Base-by-base conservation (phyloP, 139 green algal genomes). In the Bryopsis sp. region DNA sequence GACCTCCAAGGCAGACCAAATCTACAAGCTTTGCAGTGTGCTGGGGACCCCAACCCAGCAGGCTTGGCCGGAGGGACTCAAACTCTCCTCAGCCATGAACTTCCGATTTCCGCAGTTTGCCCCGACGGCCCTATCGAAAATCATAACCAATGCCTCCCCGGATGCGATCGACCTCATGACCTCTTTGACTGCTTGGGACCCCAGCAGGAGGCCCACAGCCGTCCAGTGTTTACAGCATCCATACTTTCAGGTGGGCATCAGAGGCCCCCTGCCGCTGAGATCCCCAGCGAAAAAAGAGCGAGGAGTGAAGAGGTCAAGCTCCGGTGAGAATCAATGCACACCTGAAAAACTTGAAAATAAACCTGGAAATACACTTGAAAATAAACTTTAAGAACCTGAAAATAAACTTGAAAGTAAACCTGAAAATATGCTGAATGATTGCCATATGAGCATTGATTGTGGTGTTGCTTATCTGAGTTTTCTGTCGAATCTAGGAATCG, bases 1-100 rank as follows among this genome's bases (percentile, higher is more conserved):
- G n/a, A 64, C 34, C 48, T 74, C 60, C 47, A 82, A 97, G 85
- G 82, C 85, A 1, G 92, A 98, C 54, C 85, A 97, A 84, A 87
- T 98, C 39, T 89, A 90, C 77, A 95, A 96, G 80, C 95, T 97
- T 54, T 94, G 87, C 72, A 74, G 39, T 36, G 82, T 97, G 34
- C 78, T 97, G 74, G 92, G 92, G 47, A 92, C 86, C 0, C 92
- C 92, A 48, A 96, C 80, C 0, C 38, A 70, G 34, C 58, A 84
- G 50, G 89, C 60, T 0, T 98, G 90, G 89, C 85, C 89, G 0
- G 89, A 97, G 32, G 92, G 92, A 0, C 58, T 95, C 39, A 81
- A 85, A 65, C 84, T 97, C 43, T 89, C 90, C 31, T 72, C 78
- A 1, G 72, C 78, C 57, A 95, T 95, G 86, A 87, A 90, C 70